Conservation (phyloP, 371 early-diverging fungal genomes). For the Capillidium rhysosporum region DNA sequence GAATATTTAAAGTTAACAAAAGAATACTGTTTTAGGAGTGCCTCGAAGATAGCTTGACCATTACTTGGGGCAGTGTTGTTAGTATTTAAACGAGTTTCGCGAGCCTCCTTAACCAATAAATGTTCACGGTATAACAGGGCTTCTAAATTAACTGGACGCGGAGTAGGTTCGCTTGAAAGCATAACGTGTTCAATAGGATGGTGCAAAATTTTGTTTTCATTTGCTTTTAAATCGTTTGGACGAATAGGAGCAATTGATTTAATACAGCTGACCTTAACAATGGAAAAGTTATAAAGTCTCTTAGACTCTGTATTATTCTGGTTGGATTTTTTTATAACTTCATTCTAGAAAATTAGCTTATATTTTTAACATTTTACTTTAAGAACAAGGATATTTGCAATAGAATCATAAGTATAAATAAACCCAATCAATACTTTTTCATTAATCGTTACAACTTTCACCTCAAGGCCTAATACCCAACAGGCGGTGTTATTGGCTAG, state of each 20-base stretch:
- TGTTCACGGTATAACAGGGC: constrained; percentile 35
- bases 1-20: not conserved
- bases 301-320: constrained; percentile 20
- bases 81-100: constrained; percentile 31
- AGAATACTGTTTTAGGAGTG: constrained; percentile 47
- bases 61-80: constrained; percentile 53
- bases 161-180: constrained; percentile 13
- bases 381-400: constrained; percentile 1
- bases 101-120: constrained; percentile 26
- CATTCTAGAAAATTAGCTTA: not conserved
- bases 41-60: constrained; percentile 59
- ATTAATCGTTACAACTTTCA: constrained; percentile 24
- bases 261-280: not conserved
- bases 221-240: not conserved
- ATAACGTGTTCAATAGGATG: constrained; percentile 8
- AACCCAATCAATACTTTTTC: constrained; percentile 30
- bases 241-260: not conserved
- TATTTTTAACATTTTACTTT: not conserved
- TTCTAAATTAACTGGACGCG: constrained; percentile 24
- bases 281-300: constrained; percentile 25
- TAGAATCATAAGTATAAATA: constrained; percentile 31
- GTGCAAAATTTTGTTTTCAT: not conserved
- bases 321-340: too few relatives aligned
- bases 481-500: not conserved
- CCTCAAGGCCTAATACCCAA: constrained; percentile 20